Percentiles rank a stretch among this genome's conserved stretches.
Conservation (phyloP, 345 rosid species). For the rapeseed (Brassica napus) region Da-Ae NC_063438.1:20773501-20774000, state of each 20-base stretch:
- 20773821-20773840: too few species aligned
- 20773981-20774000: too few species aligned
- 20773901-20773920: too few species aligned
- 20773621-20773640: not conserved
- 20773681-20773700: not conserved
- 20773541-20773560: constrained; percentile 1
- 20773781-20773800: not conserved
- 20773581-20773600: not conserved
- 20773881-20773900: too few species aligned
- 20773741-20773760: not conserved
- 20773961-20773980: too few species aligned
- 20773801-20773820: too few species aligned
- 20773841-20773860: too few species aligned
- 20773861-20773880: too few species aligned
- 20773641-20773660: not conserved
- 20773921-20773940: too few species aligned
- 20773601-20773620: not conserved
- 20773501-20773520: not conserved
- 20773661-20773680: not conserved
- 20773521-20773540: not conserved
- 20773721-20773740: not conserved
- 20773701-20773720: constrained; percentile 1
- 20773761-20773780: not conserved
- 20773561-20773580: not conserved
- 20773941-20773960: too few species aligned